Evolutionary conservation across 768 basidiomycete species (phyloP).

Genomic region (Lactarius sanguifluus): DNA sequence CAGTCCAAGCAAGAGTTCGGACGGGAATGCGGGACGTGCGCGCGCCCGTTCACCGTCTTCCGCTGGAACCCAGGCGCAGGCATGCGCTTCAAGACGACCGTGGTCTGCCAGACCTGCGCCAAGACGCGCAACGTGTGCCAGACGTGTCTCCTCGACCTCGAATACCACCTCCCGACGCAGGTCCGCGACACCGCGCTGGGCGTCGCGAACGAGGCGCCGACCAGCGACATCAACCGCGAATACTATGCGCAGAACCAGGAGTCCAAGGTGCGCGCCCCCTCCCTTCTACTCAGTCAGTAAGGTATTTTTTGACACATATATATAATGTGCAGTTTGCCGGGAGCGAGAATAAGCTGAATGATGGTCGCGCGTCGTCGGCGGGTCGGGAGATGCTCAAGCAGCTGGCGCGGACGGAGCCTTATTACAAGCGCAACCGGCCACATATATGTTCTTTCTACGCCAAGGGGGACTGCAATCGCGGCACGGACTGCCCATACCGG

Average conservation of each 20-base stretch:
- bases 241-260: constrained; percentile 94
- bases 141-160: constrained; percentile 94
- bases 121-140: constrained; percentile 98
- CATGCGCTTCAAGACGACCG: constrained; percentile 93
- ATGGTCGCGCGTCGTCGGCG: constrained; percentile 65
- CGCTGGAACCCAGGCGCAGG: constrained; percentile 97
- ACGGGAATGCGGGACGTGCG: constrained; percentile 95
- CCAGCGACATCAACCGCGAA: constrained; percentile 95
- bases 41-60: constrained; percentile 95
- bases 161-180: constrained; percentile 95
- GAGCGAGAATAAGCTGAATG: constrained; percentile 61
- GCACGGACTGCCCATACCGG: constrained; percentile 89
- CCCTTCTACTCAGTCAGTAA: constrained; percentile 6
- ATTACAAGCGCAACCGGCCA: constrained; percentile 95
- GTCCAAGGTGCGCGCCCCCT: constrained; percentile 53
- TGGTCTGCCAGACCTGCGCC: constrained; percentile 95
- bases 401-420: constrained; percentile 91
- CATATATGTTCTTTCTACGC: constrained; percentile 93
- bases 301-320: neutral
- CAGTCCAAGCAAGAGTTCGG: constrained; percentile 98
- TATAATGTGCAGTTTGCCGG: constrained; percentile 57
- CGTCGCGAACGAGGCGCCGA: constrained; percentile 82
- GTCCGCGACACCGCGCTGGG: constrained; percentile 95
- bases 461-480: constrained; percentile 93
- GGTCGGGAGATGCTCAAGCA: constrained; percentile 98